Evolutionary conservation across 139 green algal genomes (phyloP).

Genomic region (Raphidocelis subcapitata): DNA sequence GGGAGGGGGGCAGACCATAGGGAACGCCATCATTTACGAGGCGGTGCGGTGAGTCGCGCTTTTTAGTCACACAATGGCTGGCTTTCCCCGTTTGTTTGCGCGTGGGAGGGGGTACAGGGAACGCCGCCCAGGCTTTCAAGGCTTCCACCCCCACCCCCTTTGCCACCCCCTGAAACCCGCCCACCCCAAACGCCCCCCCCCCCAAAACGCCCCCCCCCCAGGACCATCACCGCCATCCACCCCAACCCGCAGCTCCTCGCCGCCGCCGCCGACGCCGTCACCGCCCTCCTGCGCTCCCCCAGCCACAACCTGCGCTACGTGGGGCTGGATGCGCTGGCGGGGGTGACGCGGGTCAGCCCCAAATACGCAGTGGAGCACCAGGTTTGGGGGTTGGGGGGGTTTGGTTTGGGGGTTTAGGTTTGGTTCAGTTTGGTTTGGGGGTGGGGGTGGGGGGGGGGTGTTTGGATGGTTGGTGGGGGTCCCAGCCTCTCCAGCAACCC

Average conservation of each 20-base stretch:
- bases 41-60: constrained; percentile 51
- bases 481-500: no score
- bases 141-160: no score
- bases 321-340: constrained; percentile 82
- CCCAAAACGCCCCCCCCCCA: neutral
- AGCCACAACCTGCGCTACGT: constrained; percentile 88
- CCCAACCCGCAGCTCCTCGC: constrained; percentile 82
- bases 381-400: neutral
- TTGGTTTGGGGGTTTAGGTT: no score
- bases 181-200: no score
- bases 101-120: no score
- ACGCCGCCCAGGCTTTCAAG: no score
- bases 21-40: constrained; percentile 93
- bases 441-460: no score
- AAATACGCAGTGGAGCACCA: constrained; percentile 74
- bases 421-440: no score
- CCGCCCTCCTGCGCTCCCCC: constrained; percentile 72
- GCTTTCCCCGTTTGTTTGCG: no score
- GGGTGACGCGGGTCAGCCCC: constrained; percentile 66
- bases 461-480: no score
- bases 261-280: constrained; percentile 71
- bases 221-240: constrained; percentile 87
- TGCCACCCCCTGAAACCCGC: no score
- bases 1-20: constrained; percentile 62
- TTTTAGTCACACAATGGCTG: no score